Evolutionary conservation across 1,284 basidiomycete genomes (phyloP), one percentile per base, ranked within the genome.

Genomic region (Mycena citricolor): DNA sequence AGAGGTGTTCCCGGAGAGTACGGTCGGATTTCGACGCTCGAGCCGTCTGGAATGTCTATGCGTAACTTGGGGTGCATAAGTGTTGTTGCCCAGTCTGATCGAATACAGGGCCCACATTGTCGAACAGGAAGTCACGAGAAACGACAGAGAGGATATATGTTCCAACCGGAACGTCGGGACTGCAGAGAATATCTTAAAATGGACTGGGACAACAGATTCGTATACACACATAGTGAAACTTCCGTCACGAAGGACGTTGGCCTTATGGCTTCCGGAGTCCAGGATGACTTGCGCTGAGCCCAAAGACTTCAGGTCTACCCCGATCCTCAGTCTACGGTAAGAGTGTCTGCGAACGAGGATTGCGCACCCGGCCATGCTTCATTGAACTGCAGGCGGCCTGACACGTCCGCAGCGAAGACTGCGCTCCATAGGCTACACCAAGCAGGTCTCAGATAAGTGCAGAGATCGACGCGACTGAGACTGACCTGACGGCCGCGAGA

Each of bases 1-100:
- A 88, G 63, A 5, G 86, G 81, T 8, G 87, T 86, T 33, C 85
- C 84, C 23, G 78, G 69, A 44, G 80, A 59, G 61, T 86, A 82
- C 2, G 84, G 76, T 43, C 79, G 77, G 22, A 86, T 73, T 59
- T 83, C 74, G 20, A 76, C 72, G 26, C 65, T 17, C 8, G 70
- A 56, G 43, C n/a, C n/a, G n/a, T 77, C 70, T 32, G 67, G 56
- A 23, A 88, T 70, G 54, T 89, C 84, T 48, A 90, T 61, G 24
- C 83, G 81, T 40, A 84, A 56, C 84, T 87, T 52, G 14, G n/a
- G n/a, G n/a, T 30, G 22, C 31, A 23, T 39, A 22, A 55, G 39
- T 50, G 56, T 47, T 22, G 32, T 34, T 8, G 10, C 17, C 21
- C n/a, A 31, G 30, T 24, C 8, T 16, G 31, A 32, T 8, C n/a